These are phyloP conservation scores for Chiua virens DNA, from an alignment of 768 basidiomycete species.

Conservation along the genomic window DNA sequence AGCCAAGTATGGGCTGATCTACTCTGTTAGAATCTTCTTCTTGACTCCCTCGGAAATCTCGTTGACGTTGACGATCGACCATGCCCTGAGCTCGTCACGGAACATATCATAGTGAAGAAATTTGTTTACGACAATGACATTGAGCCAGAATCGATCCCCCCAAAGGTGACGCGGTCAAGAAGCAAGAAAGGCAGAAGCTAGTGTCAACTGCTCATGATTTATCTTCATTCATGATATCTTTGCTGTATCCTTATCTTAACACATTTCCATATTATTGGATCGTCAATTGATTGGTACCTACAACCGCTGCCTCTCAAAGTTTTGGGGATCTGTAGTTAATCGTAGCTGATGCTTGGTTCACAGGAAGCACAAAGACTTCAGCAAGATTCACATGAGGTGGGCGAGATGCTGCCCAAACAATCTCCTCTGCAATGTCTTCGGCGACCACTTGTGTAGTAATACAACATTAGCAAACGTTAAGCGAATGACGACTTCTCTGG, in stretches of 20 bases:
- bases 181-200: conserved; percentile 48
- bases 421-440: conserved; percentile 94
- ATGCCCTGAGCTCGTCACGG: conserved; percentile 54
- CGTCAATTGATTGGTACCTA: neutral
- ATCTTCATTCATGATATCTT: conserved; percentile 21
- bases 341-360: conserved; percentile 73
- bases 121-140: conserved; percentile 79
- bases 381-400: conserved; percentile 93
- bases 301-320: neutral
- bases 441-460: conserved; percentile 56
- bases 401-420: conserved; percentile 93
- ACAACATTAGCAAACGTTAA: conserved; percentile 5
- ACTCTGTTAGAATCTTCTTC: conserved; percentile 46
- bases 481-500: neutral
- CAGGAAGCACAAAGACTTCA: conserved; percentile 73
- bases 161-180: conserved; percentile 58
- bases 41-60: conserved; percentile 76
- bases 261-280: conserved; percentile 4
- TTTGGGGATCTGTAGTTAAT: conserved; percentile 52
- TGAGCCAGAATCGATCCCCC: conserved; percentile 30
- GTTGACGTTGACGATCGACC: conserved; percentile 52
- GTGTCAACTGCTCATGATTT: neutral
- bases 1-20: conserved; percentile 2
- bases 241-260: conserved; percentile 36
- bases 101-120: conserved; percentile 73